Evolutionary conservation across 306 rosid genomes (phyloP), one percentile per base, ranked within the genome.

Genomic region (Rosa persica): DNA sequence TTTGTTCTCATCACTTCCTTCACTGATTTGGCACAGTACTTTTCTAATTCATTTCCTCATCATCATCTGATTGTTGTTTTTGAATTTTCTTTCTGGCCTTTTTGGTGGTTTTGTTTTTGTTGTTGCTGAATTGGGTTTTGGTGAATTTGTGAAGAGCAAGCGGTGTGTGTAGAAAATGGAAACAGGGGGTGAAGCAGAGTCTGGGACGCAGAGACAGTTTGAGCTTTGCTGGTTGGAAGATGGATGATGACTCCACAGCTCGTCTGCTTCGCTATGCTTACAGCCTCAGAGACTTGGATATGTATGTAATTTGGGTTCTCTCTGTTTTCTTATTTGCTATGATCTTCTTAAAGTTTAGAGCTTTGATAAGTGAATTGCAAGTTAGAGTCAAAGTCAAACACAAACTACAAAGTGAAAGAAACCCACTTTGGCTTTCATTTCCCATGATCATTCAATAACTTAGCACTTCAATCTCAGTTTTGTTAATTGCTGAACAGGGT

Each of bases 1-100:
- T 89, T 95, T 55, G 81, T 81, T 75, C 54, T 88, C 69, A 79
- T 93, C 76, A 64, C 80, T 62, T 96, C 98, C 76, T 95, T 88
- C 87, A 89, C 98, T 74, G 96, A 95, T 93, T 91, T 95, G 85
- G 98, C 97, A 12, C 98, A 87, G 98, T 94, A 92, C 65, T 52
- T 78, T 0, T 38, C 30, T 6, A 17, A 42, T 64, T 17, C 17
- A 7, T 30, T 11, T 42, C 2, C 11, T 43, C 46, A 10, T 54
- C 12, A 23, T 17, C 69, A 64, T 36, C n/a, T 64, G 44, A 64
- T 39, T 39, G 52, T 19, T 4, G 7, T 48, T 47, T 70, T 23
- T 36, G 5, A 2, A 23, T 38, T 3, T 44, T 61, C 8, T 23
- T 64, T 39, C 46, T 66, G 5, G 2, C 12, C 16, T 7, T 9